Conservation (phyloP, 192 early-diverging fungal species). For the Linnemannia zychae region DNA sequence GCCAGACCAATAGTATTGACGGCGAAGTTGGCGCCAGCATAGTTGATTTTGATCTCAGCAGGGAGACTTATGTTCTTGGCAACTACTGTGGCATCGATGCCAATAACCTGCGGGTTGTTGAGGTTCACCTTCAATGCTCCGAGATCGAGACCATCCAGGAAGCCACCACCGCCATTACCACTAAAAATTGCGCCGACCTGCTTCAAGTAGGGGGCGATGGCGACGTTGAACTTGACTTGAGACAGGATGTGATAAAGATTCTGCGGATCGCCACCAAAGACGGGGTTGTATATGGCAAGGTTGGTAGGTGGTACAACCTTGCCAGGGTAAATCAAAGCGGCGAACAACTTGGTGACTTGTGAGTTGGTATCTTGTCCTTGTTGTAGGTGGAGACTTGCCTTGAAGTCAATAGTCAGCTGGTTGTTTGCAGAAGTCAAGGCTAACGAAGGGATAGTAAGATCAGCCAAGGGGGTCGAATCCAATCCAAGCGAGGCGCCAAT, state of each 20-base stretch:
- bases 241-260: slow-evolving; percentile 49
- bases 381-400: slow-evolving; percentile 35
- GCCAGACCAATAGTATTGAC: slow-evolving; percentile 22
- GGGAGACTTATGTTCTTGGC: slow-evolving; percentile 45
- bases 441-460: slow-evolving; percentile 31
- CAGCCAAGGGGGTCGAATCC: slow-evolving; percentile 34
- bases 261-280: slow-evolving; percentile 51
- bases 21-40: slow-evolving; percentile 37
- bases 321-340: slow-evolving; percentile 35
- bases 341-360: slow-evolving; percentile 36
- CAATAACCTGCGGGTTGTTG: slow-evolving; percentile 42
- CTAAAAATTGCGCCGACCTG: slow-evolving; percentile 23
- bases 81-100: slow-evolving; percentile 27
- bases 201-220: slow-evolving; percentile 42
- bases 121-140: slow-evolving; percentile 25
- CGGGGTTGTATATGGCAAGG: slow-evolving; percentile 44
- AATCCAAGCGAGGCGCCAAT: slow-evolving; percentile 38
- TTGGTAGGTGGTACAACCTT: slow-evolving; percentile 47
- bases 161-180: neutral
- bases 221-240: slow-evolving; percentile 46
- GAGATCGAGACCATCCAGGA: slow-evolving; percentile 22
- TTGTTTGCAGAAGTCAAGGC: slow-evolving; percentile 38
- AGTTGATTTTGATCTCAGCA: slow-evolving; percentile 47
- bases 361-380: slow-evolving; percentile 22
- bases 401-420: slow-evolving; percentile 30